Evolutionary conservation across 805 yeast genomes (phyloP), one percentile per base, ranked within the genome.

Genomic region (Cyberlindnera meyerae): DNA sequence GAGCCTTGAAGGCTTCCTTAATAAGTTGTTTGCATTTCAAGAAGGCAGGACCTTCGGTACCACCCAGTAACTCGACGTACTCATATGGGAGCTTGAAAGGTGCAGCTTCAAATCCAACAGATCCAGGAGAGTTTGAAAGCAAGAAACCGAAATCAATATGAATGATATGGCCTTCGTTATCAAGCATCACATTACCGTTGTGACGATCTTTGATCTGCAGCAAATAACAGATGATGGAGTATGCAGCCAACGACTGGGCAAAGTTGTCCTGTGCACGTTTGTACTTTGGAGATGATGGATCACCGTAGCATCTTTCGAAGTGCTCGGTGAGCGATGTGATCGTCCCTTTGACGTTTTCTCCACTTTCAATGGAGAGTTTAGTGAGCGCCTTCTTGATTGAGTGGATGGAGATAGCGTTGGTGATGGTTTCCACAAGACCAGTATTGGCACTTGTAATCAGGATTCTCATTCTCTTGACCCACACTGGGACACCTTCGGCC

Each of bases 121-220:
- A 82, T 4, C 98, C 98, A 0, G 99, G 99, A 0, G 97, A 82
- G 55, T 93, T 90, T 0, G 96, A 86, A 3, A 90, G 67, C 57
- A 90, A 62, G 58, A 87, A 90, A 0, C 98, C 98, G 65, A 93
- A 93, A 62, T 93, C 98, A 49, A 93, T 93, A 59, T 86, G 95
- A 31, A 90, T 79, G 11, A 93, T 82, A 55, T 93, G 98, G 0
- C 98, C 98, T 42, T 90, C 95, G 40, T 82, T 79, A 55, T 93
- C 98, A 27, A 90, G 67, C 98, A 93, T 90, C 40, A 93, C 89
- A 58, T 93, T 93, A 54, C 98, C 98, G 56, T 90, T 90, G 57
- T 90, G 98, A 48, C 98, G 75, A 60, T 93, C 98, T 58, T 93
- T 93, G 42, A 93, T 85, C 62, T 90, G 97, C 33, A 93, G 65